Conservation (phyloP, 2,329 filamentous ascomycete species). For the Fusarium sp. region DNA sequence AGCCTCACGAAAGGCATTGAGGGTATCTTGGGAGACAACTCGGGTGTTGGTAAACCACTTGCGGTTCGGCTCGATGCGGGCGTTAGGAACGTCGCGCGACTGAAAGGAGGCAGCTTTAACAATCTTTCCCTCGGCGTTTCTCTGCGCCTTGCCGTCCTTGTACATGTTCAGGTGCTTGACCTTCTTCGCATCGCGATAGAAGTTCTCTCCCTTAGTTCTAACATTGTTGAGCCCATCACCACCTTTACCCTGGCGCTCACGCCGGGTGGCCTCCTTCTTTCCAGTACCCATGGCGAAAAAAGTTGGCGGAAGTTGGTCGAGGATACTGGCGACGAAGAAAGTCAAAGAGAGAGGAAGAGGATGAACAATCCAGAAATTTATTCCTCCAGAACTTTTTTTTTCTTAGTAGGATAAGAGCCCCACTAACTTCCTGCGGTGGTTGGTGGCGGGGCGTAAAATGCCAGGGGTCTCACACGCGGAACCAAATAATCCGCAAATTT, state of each 20-base stretch:
- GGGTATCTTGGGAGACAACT: conserved; percentile 85
- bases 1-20: conserved; percentile 86
- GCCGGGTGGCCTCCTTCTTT: conserved; percentile 89
- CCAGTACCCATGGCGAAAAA: conserved; percentile 75
- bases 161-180: conserved; percentile 89
- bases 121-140: conserved; percentile 85
- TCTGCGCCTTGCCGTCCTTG: conserved; percentile 83
- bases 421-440: conserved; percentile 36
- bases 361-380: conserved; percentile 38
- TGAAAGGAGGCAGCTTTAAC: conserved; percentile 86
- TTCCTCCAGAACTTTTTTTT: conserved; percentile 39
- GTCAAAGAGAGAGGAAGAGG: conserved; percentile 29
- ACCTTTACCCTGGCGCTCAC: conserved; percentile 83
- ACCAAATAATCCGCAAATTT: conserved; percentile 39
- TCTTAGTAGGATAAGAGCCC: conserved; percentile 32
- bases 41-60: conserved; percentile 98
- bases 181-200: conserved; percentile 88
- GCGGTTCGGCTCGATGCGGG: conserved; percentile 92
- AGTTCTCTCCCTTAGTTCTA: conserved; percentile 95
- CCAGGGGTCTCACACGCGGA: conserved; percentile 17
- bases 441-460: conserved; percentile 33
- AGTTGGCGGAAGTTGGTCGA: conserved; percentile 33
- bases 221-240: conserved; percentile 91
- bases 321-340: conserved; percentile 28
- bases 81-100: conserved; percentile 80